Evolutionary conservation across 257 asterid species (phyloP).

Genomic region (Solanum appendiculatum): DNA sequence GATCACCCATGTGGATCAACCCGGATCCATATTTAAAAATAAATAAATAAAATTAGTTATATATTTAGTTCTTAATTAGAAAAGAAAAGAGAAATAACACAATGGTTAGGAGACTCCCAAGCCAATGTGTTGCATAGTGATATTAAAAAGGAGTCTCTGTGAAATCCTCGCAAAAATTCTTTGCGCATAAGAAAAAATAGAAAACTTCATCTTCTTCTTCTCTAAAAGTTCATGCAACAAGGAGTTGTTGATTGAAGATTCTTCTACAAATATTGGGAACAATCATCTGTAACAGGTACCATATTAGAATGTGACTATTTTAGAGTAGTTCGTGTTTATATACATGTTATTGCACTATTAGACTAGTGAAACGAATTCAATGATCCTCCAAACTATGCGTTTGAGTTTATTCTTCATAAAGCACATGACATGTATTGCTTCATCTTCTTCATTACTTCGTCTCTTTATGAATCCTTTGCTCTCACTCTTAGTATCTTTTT

Average conservation of each 20-base stretch:
- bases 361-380: too few species aligned
- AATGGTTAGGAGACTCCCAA: neutral
- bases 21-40: neutral
- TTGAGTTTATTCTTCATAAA: too few species aligned
- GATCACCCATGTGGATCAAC: neutral
- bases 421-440: neutral
- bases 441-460: neutral
- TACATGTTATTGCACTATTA: too few species aligned
- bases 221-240: neutral
- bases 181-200: too few species aligned
- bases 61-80: neutral
- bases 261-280: too few species aligned
- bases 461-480: neutral
- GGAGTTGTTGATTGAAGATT: neutral
- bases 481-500: neutral
- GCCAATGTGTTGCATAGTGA: neutral
- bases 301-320: too few species aligned
- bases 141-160: neutral
- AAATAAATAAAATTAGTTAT: too few species aligned
- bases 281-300: too few species aligned
- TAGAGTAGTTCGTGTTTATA: too few species aligned
- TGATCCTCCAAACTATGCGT: too few species aligned
- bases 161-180: neutral
- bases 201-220: neutral
- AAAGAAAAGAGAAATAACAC: too few species aligned